Conservation (phyloP, 2,329 filamentous ascomycete species). For the Verticillium dahliae region DNA sequence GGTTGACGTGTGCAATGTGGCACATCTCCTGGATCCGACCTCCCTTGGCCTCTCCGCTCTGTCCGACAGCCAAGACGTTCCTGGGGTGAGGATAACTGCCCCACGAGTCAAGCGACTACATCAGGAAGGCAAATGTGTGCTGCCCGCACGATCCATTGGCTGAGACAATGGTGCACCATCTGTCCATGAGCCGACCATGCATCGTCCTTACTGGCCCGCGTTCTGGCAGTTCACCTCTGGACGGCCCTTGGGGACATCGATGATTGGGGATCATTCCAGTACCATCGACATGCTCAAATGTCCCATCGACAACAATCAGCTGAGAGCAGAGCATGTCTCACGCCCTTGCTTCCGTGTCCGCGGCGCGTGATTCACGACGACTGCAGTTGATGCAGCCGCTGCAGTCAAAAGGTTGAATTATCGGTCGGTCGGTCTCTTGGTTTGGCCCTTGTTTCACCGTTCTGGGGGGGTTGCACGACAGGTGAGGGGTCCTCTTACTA, state of each 20-base stretch:
- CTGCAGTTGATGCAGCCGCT: not conserved
- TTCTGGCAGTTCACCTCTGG: not conserved
- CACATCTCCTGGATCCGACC: not conserved
- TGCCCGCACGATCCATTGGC: not conserved
- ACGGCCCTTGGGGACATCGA: not conserved
- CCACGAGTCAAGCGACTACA: not conserved
- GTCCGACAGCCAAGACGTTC: not conserved
- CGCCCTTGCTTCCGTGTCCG: not conserved
- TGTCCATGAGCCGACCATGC: not conserved
- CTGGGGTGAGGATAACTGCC: not conserved
- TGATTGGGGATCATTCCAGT: not conserved
- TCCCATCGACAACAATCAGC: not conserved
- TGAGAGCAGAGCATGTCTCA: not conserved
- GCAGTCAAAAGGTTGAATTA: not conserved
- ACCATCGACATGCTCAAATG: not conserved
- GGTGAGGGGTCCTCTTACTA: conserved; percentile 1
- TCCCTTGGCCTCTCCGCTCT: not conserved
- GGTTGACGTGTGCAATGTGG: not conserved
- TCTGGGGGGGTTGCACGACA: conserved; percentile 4
- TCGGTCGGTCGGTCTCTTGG: not conserved
- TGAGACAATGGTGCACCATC: not conserved
- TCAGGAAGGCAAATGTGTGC: not conserved
- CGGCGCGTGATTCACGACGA: not conserved
- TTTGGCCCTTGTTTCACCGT: conserved; percentile 11
- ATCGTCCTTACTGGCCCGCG: not conserved